Evolutionary conservation across 2,329 filamentous ascomycete genomes (phyloP), one percentile per base, ranked within the genome.

Genomic region (Pseudocercospora eumusae): DNA sequence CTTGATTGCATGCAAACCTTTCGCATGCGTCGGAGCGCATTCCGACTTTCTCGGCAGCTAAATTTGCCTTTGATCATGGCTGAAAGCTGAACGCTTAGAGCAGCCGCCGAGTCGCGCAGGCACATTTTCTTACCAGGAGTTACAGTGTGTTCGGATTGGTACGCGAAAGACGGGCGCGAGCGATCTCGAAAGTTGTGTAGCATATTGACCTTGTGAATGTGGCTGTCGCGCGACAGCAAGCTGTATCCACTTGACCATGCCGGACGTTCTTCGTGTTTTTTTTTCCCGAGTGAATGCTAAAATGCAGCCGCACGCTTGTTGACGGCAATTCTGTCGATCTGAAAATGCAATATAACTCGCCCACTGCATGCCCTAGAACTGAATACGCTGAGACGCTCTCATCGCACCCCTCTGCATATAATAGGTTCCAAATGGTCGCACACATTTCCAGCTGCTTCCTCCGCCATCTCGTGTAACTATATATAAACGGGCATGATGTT

Each of bases 181-280:
- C 60, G 54, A 54, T 60, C 40, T 50, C 20, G 25, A 54, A 54
- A 56, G 47, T 31, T 57, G 42, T 52, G 40, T 59, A 59, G 57
- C 49, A 59, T 59, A 59, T 42, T 59, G 52, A 59, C 57, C 57
- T 23, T 53, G 36, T 54, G 57, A 31, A 59, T 50, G 47, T 54
- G 31, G 45, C 25, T 54, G 23, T 33, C 45, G 36, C 52, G 52
- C 27, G 27, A 36, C 52, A 40, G 52, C 52, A 54, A 36, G 52
- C 31, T 31, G 33, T 54, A 4, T 33, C 18, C 28, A 18, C n/a
- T 31, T 25, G 47, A 4, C n/a, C 20, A 10, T 25, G 0, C 47
- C n/a, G 21, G 25, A 52, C 47, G 18, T 25, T 52, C 47, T 52
- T 52, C 31, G 47, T 13, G 25, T 25, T 52, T 28, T 31, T 28